Conservation (phyloP, 306 rosid species). For the Ammopiptanthus mongolicus region DNA sequence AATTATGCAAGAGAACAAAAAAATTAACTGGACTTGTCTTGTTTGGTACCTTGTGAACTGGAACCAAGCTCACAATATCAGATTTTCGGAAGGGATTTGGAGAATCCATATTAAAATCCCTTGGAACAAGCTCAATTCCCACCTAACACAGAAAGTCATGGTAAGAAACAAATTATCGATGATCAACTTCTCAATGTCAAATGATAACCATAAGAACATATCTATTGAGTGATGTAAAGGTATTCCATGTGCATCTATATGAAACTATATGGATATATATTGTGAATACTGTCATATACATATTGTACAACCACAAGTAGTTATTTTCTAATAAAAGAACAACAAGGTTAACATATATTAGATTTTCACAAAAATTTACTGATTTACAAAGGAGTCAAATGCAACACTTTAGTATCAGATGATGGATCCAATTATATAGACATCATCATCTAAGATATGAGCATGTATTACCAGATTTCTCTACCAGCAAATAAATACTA, state of each 20-base stretch:
- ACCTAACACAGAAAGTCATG: constrained; percentile 43
- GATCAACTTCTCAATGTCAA: constrained; percentile 6
- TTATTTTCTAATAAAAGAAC: neutral
- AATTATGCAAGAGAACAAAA: neutral
- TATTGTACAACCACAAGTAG: neutral
- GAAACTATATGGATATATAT: neutral
- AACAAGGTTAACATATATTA: neutral
- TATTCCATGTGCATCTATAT: neutral
- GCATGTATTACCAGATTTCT: neutral
- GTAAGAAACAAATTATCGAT: constrained; percentile 18
- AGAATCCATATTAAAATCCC: constrained; percentile 93
- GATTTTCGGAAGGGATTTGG: constrained; percentile 68
- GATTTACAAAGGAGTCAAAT: neutral
- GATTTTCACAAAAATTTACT: neutral
- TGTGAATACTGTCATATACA: neutral
- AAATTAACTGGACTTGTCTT: constrained; percentile 19
- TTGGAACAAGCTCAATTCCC: constrained; percentile 91
- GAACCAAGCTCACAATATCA: constrained; percentile 87
- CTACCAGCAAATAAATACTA: neutral
- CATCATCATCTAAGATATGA: neutral
- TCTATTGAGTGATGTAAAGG: neutral
- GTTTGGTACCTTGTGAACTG: constrained; percentile 81
- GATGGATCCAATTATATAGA: neutral
- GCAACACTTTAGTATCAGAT: neutral
- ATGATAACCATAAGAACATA: constrained; percentile 1